phyloP scores from a whole-genome alignment of 306 rosid species.

The Albizia julibrissin region DNA sequence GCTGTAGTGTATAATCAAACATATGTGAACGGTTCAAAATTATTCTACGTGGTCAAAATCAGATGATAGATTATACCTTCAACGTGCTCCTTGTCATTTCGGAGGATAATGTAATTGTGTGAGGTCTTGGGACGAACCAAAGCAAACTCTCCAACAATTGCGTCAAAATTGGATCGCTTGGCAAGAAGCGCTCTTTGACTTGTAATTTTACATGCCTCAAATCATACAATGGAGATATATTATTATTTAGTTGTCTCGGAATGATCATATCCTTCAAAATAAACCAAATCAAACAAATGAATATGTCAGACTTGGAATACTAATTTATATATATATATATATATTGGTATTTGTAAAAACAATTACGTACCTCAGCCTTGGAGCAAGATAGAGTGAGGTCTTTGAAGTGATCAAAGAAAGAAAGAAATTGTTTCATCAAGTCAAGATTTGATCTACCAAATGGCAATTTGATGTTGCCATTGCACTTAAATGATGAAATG shows the following conservation, averaged over 20 bases:
- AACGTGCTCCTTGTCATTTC: background rate
- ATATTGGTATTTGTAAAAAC: too few relatives aligned
- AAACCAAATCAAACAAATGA: background rate
- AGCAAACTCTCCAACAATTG: background rate
- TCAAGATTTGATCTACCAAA: background rate
- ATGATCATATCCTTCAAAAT: background rate
- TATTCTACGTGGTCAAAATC: too few relatives aligned
- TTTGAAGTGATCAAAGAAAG: background rate
- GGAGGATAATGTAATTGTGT: background rate
- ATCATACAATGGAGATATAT: background rate
- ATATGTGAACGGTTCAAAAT: too few relatives aligned
- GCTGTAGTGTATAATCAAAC: too few relatives aligned
- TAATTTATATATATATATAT: too few relatives aligned
- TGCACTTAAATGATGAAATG: background rate
- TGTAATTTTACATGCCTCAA: background rate
- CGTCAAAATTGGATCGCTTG: background rate
- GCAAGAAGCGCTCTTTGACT: too few relatives aligned
- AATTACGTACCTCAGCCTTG: background rate
- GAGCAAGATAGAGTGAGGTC: background rate
- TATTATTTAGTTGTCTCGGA: background rate
- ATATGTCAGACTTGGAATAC: too few relatives aligned
- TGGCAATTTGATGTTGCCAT: background rate
- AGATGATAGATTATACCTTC: background rate
- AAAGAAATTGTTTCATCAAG: background rate
- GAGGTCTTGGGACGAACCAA: background rate